Percentiles rank a stretch among this genome's conserved stretches.
phyloP scores from a whole-genome alignment of 192 early-diverging fungal species.

The Podila epicladia region DNA sequence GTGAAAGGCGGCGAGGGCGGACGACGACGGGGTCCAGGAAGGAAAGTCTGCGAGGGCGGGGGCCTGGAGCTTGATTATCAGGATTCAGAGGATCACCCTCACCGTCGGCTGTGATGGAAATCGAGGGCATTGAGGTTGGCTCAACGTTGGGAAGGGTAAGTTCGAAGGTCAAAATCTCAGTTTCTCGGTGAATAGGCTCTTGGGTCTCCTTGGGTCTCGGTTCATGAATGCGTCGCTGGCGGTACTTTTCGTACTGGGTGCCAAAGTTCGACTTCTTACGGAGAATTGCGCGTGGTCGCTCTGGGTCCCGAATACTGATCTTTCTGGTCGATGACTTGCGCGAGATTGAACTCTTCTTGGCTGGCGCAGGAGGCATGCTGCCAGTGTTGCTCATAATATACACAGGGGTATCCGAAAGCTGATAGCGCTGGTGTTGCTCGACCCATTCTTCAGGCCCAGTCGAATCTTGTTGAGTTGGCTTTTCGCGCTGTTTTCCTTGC shows the following conservation, averaged over 20 bases:
- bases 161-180: not conserved
- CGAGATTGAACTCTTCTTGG: not conserved
- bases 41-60: not conserved
- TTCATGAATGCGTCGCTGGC: not conserved
- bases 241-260: not conserved
- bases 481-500: no score
- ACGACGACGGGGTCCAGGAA: not conserved
- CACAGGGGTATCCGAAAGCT: not conserved
- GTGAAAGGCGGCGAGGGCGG: not conserved
- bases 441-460: not conserved
- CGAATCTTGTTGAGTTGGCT: not conserved
- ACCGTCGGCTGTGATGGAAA: no score
- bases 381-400: no score
- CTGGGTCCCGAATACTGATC: not conserved
- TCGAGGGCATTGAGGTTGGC: no score
- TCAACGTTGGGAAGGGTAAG: no score
- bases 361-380: no score
- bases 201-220: not conserved
- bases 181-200: not conserved
- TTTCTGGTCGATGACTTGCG: not conserved
- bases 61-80: no score
- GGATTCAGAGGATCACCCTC: no score
- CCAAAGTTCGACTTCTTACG: not conserved
- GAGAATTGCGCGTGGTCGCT: not conserved
- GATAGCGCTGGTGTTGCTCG: not conserved